Base-by-base conservation (phyloP, 2,329 filamentous ascomycete species). In the Tolypocladium tundrense region DNA sequence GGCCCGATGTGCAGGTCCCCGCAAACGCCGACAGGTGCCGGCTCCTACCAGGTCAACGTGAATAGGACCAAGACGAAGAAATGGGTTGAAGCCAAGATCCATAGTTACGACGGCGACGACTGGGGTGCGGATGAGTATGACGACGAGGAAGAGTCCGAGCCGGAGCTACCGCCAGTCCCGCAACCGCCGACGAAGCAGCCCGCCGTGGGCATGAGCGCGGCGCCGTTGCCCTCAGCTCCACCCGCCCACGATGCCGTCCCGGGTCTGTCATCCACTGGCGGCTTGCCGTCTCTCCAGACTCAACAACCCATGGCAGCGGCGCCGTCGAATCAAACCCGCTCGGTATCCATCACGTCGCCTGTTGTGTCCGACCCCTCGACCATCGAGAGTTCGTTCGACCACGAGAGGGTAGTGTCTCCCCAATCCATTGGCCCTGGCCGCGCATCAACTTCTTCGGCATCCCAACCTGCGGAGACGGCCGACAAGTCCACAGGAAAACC, bases 101-200 rank as follows among this genome's bases (percentile, higher is more conserved):
- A 88, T 65, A 89, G 85, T 68, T 97, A 97, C 68, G 92, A 93
- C 67, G 93, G 92, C 62, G 91, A 95, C 66, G 93, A 96, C 68
- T 97, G 93, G 92, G 93, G 91, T 41, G 88, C 79, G 58, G 85
- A 87, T 41, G 83, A 86, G 10, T 81, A 84, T 59, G 81, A 84
- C 57, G 80, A 83, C 45, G 73, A 77, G 48, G 72, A 73, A 33
- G 72, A 75, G 54, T 73, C 77, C 39, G 65, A 64, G 40, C 63
- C 69, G 35, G 48, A 37, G 31, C 19, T 7, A 11, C 31, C 48
- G 19, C 65, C 62, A 59, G 66, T 63, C 59, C 66, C 58, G 13
- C 53, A 41, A 39, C 55, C 50, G 27, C 48, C 48, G 10, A 21
- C 48, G 31, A 52, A 48, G 24, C 54, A 56, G 24, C 52, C 55